Base-by-base conservation (phyloP, 2,329 filamentous ascomycete species). In the Aspergillus sp. region DNA sequence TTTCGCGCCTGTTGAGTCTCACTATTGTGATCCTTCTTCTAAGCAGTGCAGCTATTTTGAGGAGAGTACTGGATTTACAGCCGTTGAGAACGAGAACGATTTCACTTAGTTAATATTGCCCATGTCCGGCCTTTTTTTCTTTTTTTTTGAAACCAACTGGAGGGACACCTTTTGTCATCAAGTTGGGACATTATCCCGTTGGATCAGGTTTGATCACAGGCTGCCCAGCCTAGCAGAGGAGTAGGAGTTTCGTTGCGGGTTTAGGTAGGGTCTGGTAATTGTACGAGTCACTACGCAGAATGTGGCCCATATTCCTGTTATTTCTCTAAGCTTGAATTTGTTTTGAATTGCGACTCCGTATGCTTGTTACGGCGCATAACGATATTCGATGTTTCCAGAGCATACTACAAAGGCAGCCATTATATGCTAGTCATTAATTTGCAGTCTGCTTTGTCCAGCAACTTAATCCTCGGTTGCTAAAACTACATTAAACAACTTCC, bases 31-130 rank as follows among this genome's bases (percentile, higher is more conserved):
- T 15, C 42, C 57, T 12, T 54, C 53, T 22, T 47, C 55, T 22
- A 55, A 55, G 36, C 57, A 52, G 15, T 59, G 61, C 48, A 69
- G 65, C 32, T 68, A 68, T 51, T 69, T 66, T 50, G 63, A 68
- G 26, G 41, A 58, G 20, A 43, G 48, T 38, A 57, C 48, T 57
- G 59, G 34, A 17, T 26, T 26, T 24, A n/a, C 26, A 18, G 13
- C 13, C 45, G n/a, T 36, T 20, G 20, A 39, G 8, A 5, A 9
- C 6, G 26, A 15, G 2, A 36, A 20, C 26, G 38, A 53, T n/a
- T 41, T 17, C 26, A 20, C 17, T 41, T 26, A 43, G 11, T 32
- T 36, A 36, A 4, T 9, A 38, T 12, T n/a, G 6, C 34, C 9
- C 49, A 20, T n/a, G 13, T 3, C 12, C 24, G 11, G 2, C 12